Base-by-base conservation (phyloP, 2,329 filamentous ascomycete genomes). In the Raffaelea albimanens region DNA sequence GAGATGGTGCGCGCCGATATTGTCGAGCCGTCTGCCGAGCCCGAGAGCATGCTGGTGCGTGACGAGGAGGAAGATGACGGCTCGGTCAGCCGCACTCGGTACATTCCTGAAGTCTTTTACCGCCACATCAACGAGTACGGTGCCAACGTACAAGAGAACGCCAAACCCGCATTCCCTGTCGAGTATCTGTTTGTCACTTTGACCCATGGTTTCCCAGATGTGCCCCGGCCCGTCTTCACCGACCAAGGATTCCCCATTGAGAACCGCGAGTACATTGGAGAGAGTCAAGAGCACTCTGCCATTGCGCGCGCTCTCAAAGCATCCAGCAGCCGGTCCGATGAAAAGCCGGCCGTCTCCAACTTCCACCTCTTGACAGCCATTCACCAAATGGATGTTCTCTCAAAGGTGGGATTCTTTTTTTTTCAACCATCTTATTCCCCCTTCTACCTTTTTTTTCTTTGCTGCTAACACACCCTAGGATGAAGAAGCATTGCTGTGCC, bases 21-120 rank as follows among this genome's bases (percentile, higher is more conserved):
- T 54, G 80, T 98, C 51, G 93, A 98, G 63, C 87, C 93, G 8
- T 97, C 89, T 9, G 90, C 90, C 25, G 91, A 97, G 54, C 93
- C 93, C 2, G 82, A 79, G 7, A 83, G 91, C 45, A 96, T 98
- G 91, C 78, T 98, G 41, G 93, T 98, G 4, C 88, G 90, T 52
- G 85, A 86, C 21, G 91, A 97, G 61, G 86, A 91, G 50, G 89
- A 96, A 57, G 85, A 90, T 45, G 84, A 89, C 54, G 80, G 71
- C 56, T 80, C 70, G 47, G 71, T 67, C 44, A 83, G 76, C 62
- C 81, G 80, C 48, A 82, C 84, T 21, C 79, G 90, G 57, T 98
- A 98, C 61, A 95, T 98, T 20, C 93, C 93, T 1, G 93, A 98
- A 60, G 91, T 98, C 4, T 98, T 97, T 67, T 98, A 94, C 69